Evolutionary conservation across 306 rosid species (phyloP).

Genomic region (Crotalaria pallida): DNA sequence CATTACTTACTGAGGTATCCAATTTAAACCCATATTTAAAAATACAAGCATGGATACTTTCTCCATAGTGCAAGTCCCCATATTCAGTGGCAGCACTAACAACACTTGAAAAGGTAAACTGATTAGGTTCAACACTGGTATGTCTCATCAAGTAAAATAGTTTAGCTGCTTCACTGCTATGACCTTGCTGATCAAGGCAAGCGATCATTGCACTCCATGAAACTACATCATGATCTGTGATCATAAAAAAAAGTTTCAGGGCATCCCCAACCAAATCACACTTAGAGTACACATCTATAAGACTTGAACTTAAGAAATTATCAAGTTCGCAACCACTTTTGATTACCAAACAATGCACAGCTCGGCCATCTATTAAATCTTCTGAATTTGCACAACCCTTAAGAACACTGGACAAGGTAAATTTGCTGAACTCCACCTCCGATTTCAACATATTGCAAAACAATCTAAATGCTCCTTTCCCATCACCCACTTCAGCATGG

Average conservation of each 20-base stretch:
- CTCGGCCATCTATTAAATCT: conserved; percentile 25
- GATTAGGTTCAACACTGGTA: conserved; percentile 26
- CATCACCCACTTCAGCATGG: conserved; percentile 20
- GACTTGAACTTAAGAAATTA: conserved; percentile 28
- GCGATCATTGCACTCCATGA: conserved; percentile 37
- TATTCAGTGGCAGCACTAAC: conserved; percentile 26
- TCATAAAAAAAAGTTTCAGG: conserved; percentile 18
- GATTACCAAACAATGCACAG: conserved; percentile 26
- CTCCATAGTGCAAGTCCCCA: conserved; percentile 26
- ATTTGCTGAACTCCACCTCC: conserved; percentile 20
- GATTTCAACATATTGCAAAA: conserved; percentile 27
- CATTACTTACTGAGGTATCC: conserved; percentile 26
- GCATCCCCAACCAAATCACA: conserved; percentile 21
- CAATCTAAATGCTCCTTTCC: conserved; percentile 27
- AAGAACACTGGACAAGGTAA: conserved; percentile 31
- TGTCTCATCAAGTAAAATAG: conserved; percentile 29
- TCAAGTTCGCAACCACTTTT: conserved; percentile 35
- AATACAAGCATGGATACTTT: conserved; percentile 32
- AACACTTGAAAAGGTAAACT: conserved; percentile 33
- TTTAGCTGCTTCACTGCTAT: conserved; percentile 25
- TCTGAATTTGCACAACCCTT: conserved; percentile 35
- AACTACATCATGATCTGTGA: conserved; percentile 32
- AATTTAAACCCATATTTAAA: conserved; percentile 29
- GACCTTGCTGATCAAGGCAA: conserved; percentile 35
- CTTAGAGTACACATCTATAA: conserved; percentile 29